These are phyloP conservation scores for Fusarium sp. DNA, from an alignment of 2,329 filamentous ascomycete genomes.

Conservation along the genomic window DNA sequence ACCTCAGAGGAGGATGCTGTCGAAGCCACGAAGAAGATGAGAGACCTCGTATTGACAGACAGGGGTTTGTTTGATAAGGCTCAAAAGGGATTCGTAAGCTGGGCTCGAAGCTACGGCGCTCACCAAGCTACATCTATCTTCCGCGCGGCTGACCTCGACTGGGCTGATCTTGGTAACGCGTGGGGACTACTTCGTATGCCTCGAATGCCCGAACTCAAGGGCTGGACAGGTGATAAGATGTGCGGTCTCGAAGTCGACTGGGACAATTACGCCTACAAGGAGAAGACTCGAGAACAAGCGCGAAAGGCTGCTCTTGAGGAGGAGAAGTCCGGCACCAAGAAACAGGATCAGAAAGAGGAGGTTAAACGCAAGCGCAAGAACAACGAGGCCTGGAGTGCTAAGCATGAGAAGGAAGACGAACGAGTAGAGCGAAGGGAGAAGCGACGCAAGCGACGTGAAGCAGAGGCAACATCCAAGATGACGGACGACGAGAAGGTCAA, in stretches of 20 bases:
- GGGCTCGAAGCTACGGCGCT: slow-evolving; percentile 90
- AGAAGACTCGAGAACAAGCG: slow-evolving; percentile 76
- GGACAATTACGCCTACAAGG: slow-evolving; percentile 76
- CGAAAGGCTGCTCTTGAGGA: slow-evolving; percentile 68
- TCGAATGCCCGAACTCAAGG: slow-evolving; percentile 90
- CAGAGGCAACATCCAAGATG: slow-evolving; percentile 71
- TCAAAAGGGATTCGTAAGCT: slow-evolving; percentile 91
- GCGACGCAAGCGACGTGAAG: slow-evolving; percentile 72
- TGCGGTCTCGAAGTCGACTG: slow-evolving; percentile 74
- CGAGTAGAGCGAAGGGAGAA: slow-evolving; percentile 72
- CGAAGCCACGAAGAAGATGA: slow-evolving; percentile 68
- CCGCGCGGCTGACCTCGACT: slow-evolving; percentile 82
- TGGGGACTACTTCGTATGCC: slow-evolving; percentile 91
- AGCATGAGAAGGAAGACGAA: slow-evolving; percentile 73
- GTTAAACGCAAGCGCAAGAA: slow-evolving; percentile 69
- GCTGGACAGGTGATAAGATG: slow-evolving; percentile 75
- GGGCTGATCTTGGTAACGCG: slow-evolving; percentile 80
- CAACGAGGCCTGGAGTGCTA: slow-evolving; percentile 79
- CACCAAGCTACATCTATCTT: slow-evolving; percentile 95
- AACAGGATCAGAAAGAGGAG: slow-evolving; percentile 55
- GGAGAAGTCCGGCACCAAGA: slow-evolving; percentile 54
- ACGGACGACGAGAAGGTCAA: slow-evolving; percentile 76
- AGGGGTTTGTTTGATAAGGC: slow-evolving; percentile 83
- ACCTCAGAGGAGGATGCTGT: slow-evolving; percentile 72
- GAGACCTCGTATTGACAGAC: slow-evolving; percentile 65